These are phyloP conservation scores for Ophiostoma sp. DNA, from an alignment of 2,329 filamentous ascomycete genomes.

Conservation along the genomic window DNA sequence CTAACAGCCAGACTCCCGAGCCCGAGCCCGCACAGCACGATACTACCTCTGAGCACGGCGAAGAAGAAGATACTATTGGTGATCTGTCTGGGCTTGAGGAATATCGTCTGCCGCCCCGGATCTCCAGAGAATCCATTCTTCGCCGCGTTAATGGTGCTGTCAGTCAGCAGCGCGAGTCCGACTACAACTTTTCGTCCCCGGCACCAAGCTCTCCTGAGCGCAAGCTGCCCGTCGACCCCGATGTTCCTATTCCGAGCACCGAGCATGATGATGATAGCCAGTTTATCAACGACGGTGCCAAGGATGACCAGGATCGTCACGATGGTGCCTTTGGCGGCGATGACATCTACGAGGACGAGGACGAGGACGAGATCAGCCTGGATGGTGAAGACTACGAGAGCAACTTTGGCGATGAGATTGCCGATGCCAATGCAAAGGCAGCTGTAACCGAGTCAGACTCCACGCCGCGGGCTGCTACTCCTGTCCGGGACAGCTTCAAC, in stretches of 20 bases:
- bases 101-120: slow-evolving; percentile 66
- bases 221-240: slow-evolving; percentile 68
- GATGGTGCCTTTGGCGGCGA: slow-evolving; percentile 38
- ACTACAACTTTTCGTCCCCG: slow-evolving; percentile 60
- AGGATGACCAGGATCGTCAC: slow-evolving; percentile 43
- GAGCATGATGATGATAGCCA: slow-evolving; percentile 43
- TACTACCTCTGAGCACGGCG: slow-evolving; percentile 39
- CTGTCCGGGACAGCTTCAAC: slow-evolving; percentile 31
- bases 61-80: slow-evolving; percentile 56
- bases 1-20: slow-evolving; percentile 43
- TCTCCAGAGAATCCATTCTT: slow-evolving; percentile 90
- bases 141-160: slow-evolving; percentile 71
- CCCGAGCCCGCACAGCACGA: slow-evolving; percentile 35
- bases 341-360: slow-evolving; percentile 37
- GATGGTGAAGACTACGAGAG: slow-evolving; percentile 49
- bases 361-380: slow-evolving; percentile 41
- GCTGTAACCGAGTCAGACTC: slow-evolving; percentile 44
- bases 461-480: slow-evolving; percentile 47
- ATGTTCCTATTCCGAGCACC: slow-evolving; percentile 82
- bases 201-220: slow-evolving; percentile 54
- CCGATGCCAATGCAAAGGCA: slow-evolving; percentile 30
- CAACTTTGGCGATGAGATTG: slow-evolving; percentile 49
- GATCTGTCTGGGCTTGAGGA: slow-evolving; percentile 57
- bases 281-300: slow-evolving; percentile 42
- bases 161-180: slow-evolving; percentile 52